A percentile compares a stretch with the other conserved stretches of the same genome.
These are phyloP conservation scores for Boletus vermiculosoides DNA, from an alignment of 768 basidiomycete species.

Conservation along the genomic window DNA sequence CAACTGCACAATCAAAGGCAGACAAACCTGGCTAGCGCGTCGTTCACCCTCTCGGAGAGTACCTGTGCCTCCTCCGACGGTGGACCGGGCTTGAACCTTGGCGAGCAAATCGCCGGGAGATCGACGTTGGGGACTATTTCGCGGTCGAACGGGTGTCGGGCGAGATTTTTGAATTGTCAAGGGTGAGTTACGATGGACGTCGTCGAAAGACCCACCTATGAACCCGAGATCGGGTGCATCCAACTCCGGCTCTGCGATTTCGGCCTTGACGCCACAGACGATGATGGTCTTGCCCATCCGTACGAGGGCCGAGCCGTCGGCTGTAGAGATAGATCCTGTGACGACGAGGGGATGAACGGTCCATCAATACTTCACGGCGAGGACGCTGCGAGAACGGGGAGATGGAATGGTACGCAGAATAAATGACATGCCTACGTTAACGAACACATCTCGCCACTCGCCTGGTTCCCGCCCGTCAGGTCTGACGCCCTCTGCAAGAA, in stretches of 20 bases:
- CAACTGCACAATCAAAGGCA: not conserved
- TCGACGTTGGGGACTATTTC: slow-evolving; percentile 90
- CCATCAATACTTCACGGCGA: too few relatives aligned
- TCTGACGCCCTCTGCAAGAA: slow-evolving; percentile 71
- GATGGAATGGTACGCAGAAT: too few relatives aligned
- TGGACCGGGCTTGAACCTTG: slow-evolving; percentile 93
- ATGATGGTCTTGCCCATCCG: slow-evolving; percentile 91
- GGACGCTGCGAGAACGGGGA: too few relatives aligned
- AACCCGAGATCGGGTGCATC: slow-evolving; percentile 75
- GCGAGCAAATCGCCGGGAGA: slow-evolving; percentile 88
- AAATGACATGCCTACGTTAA: slow-evolving; percentile 70
- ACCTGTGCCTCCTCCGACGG: slow-evolving; percentile 94
- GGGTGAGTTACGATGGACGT: not conserved
- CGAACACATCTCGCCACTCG: slow-evolving; percentile 70
- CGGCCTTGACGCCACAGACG: slow-evolving; percentile 94
- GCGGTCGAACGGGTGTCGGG: not conserved
- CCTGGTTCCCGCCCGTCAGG: slow-evolving; percentile 78
- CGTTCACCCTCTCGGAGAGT: slow-evolving; percentile 78
- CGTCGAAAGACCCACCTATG: slow-evolving; percentile 51
- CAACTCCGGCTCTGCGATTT: slow-evolving; percentile 88
- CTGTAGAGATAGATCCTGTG: slow-evolving; percentile 89
- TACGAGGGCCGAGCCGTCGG: slow-evolving; percentile 90
- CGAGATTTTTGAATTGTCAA: not conserved
- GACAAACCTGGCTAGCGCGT: slow-evolving; percentile 68
- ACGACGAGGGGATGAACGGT: too few relatives aligned